Percentiles rank a stretch among this genome's conserved stretches.
Conservation (phyloP, 495 filamentous ascomycete genomes). For the Penicillium turbatum region DNA sequence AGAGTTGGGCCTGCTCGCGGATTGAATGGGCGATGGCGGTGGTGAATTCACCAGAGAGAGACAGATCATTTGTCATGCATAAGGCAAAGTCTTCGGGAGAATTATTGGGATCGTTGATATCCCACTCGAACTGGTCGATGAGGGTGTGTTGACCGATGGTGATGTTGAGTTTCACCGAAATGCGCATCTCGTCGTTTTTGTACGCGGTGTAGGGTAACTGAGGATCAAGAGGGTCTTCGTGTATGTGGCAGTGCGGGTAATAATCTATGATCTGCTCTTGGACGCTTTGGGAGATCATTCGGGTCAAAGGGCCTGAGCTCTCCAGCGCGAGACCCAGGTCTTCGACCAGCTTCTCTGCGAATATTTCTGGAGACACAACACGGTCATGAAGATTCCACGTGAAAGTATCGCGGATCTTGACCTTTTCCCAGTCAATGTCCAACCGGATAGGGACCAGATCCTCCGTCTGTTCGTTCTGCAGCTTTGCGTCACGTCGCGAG, state of each 20-base stretch:
- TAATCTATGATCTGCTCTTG: constrained; percentile 89
- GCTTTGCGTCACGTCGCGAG: constrained; percentile 69
- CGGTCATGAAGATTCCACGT: constrained; percentile 97
- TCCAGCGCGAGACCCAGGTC: constrained; percentile 78
- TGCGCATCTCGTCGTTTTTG: constrained; percentile 98
- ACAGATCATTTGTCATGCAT: constrained; percentile 85
- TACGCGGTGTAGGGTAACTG: constrained; percentile 88
- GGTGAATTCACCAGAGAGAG: constrained; percentile 90
- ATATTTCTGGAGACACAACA: constrained; percentile 68
- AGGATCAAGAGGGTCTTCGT: constrained; percentile 87
- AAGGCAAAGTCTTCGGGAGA: constrained; percentile 90
- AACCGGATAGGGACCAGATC: constrained; percentile 86
- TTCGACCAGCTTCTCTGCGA: constrained; percentile 85
- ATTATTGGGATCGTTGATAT: constrained; percentile 91
- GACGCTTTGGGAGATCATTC: constrained; percentile 74
- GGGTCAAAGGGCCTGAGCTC: constrained; percentile 57
- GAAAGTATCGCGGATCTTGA: constrained; percentile 95
- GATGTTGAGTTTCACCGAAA: constrained; percentile 92
- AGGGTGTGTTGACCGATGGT: constrained; percentile 94
- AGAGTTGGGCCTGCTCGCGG: constrained; percentile 89
- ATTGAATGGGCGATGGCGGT: constrained; percentile 97
- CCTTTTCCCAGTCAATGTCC: constrained; percentile 92
- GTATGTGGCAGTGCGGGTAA: constrained; percentile 82
- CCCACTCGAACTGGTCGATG: constrained; percentile 98
- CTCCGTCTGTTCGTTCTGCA: constrained; percentile 84